These are phyloP conservation scores for Fusarium decemcellulare DNA, from an alignment of 2,329 filamentous ascomycete genomes.

Conservation along the genomic window DNA sequence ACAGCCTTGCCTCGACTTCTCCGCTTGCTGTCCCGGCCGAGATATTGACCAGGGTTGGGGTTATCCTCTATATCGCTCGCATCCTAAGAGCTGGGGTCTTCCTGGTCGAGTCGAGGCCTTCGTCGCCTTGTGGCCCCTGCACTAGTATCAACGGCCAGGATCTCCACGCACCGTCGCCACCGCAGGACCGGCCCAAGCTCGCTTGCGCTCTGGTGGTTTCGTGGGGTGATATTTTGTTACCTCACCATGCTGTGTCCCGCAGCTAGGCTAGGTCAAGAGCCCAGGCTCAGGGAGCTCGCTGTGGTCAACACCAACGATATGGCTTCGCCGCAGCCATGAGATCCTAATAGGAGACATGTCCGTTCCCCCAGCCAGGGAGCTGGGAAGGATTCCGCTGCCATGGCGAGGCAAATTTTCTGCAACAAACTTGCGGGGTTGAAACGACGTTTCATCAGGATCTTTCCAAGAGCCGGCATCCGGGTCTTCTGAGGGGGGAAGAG, in stretches of 20 bases:
- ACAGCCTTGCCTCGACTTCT: conserved; percentile 20
- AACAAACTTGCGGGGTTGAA: conserved; percentile 33
- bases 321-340: conserved; percentile 20
- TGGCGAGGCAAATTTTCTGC: conserved; percentile 12
- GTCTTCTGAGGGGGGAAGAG: not conserved
- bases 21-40: conserved; percentile 27
- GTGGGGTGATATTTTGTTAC: conserved; percentile 44
- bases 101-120: conserved; percentile 32
- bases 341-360: conserved; percentile 22
- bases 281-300: conserved; percentile 8
- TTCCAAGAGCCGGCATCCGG: not conserved
- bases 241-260: conserved; percentile 42
- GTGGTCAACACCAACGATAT: conserved; percentile 18
- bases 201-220: conserved; percentile 44
- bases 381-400: conserved; percentile 20
- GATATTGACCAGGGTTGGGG: conserved; percentile 20
- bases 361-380: conserved; percentile 22
- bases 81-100: conserved; percentile 36
- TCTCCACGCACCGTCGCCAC: conserved; percentile 45
- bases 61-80: conserved; percentile 37
- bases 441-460: conserved; percentile 27
- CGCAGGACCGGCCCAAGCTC: conserved; percentile 41
- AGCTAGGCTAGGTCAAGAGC: conserved; percentile 21
- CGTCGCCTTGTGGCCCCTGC: conserved; percentile 40
- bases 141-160: conserved; percentile 42